Evolutionary conservation across 2,329 filamentous ascomycete genomes (phyloP), one percentile per base, ranked within the genome.

Genomic region (Diaporthe eres): DNA sequence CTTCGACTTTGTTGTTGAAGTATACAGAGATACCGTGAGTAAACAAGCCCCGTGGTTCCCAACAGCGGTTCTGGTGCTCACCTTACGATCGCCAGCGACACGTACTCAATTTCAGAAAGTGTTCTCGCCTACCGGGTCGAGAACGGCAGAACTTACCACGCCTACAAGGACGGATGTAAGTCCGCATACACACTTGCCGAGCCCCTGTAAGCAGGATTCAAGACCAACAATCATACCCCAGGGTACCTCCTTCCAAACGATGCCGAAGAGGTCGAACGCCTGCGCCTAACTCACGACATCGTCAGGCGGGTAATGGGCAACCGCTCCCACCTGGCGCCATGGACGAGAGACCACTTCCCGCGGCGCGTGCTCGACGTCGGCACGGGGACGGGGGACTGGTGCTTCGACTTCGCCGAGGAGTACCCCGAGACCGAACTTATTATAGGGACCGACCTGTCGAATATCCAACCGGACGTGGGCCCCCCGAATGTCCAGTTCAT

Each of bases 401-500:
- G 92, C 17, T 91, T 94, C 75, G 90, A 93, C 79, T 89, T 94
- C 85, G 91, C 90, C 79, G 90, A 92, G 78, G 80, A 85, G 67
- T 93, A 92, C 76, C 92, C 92, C 17, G 80, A 87, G 5, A 85
- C 92, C 15, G 83, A 88, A 76, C 73, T 77, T 6, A 87, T 94
- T 42, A 87, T 89, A 67, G 92, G 91, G 44, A 93, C 90, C 12
- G 92, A 94, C 79, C 86, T 94, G 8, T 93, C 92, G 1, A 92
- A 92, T 2, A 91, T 94, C 37, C 92, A 94, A 80, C 92, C 92
- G 3, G 85, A 85, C 6, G 86, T 89, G 65, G 92, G 95, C 0
- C 93, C 94, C 0, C 89, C 90, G 25, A 96, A 96, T 77, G 92
- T 95, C 19, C 90, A 91, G 77, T 96, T 96, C 78, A 91, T 91